A percentile compares a stretch with the other conserved stretches of the same genome.
These are phyloP conservation scores for Nakazawaea pomicola DNA, from an alignment of 805 yeast species.

Conservation along the genomic window DNA sequence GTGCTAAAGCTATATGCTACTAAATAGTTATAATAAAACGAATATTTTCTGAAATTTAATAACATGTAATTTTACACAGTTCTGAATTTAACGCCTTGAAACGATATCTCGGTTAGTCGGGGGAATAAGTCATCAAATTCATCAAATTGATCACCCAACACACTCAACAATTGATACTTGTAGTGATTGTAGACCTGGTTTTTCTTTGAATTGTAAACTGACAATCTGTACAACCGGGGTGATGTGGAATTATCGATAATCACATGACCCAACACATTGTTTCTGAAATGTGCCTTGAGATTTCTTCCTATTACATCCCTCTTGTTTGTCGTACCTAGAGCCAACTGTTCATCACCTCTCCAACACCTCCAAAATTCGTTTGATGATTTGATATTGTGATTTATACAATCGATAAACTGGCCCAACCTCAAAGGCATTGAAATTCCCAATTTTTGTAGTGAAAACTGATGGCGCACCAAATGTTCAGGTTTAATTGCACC, in stretches of 20 bases:
- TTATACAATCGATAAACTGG: neutral
- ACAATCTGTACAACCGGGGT: constrained; percentile 1
- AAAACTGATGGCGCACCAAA: constrained; percentile 2
- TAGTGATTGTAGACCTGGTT: neutral
- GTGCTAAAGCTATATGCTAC: neutral
- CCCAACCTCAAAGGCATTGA: constrained; percentile 3
- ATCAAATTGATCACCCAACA: constrained; percentile 10
- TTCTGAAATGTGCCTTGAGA: constrained; percentile 7
- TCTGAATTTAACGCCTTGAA: constrained; percentile 6
- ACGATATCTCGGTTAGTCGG: neutral
- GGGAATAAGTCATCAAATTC: constrained; percentile 3
- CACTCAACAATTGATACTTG: constrained; percentile 10
- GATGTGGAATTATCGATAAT: constrained; percentile 3
- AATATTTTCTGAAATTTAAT: neutral
- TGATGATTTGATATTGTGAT: neutral
- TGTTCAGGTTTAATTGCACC: neutral
- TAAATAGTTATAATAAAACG: no score
- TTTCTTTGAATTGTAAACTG: constrained; percentile 1
- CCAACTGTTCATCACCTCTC: no score
- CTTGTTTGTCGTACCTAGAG: no score
- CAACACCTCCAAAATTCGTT: no score
- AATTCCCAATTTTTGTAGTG: constrained; percentile 5
- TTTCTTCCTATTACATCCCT: no score
- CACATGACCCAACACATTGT: constrained; percentile 2
- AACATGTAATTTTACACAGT: neutral